Percentiles rank a stretch among this genome's conserved stretches.
Evolutionary conservation across 768 basidiomycete species (phyloP).

Genomic region (Daedaleopsis sinensis): DNA sequence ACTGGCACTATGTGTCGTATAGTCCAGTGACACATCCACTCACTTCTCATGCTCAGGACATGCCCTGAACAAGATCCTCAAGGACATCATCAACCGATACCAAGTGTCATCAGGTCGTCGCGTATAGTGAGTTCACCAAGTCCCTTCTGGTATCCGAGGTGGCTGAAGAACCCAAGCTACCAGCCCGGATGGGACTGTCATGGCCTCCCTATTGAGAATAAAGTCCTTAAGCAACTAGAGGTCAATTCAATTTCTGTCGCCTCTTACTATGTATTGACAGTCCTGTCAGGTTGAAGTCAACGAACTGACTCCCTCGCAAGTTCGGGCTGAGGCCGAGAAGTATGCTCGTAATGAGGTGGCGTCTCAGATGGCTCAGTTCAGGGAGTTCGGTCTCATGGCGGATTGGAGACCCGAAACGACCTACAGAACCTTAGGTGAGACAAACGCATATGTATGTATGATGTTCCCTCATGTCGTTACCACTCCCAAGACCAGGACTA

Average conservation of each 20-base stretch:
- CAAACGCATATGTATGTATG: not conserved
- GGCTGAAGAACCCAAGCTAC: constrained; percentile 55
- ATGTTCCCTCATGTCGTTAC: not conserved
- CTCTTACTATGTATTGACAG: not conserved
- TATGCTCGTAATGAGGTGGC: constrained; percentile 77
- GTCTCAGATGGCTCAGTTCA: constrained; percentile 79
- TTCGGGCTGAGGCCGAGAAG: constrained; percentile 70
- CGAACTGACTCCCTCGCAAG: constrained; percentile 34
- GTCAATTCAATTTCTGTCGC: constrained; percentile 41
- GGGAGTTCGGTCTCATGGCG: constrained; percentile 87
- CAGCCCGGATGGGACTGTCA: constrained; percentile 98
- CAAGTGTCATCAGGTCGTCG: constrained; percentile 75
- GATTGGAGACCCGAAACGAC: constrained; percentile 76
- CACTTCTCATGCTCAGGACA: constrained; percentile 60
- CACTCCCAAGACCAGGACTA: constrained; percentile 70
- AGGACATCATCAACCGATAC: constrained; percentile 94
- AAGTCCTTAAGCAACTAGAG: constrained; percentile 77
- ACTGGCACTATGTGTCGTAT: not conserved
- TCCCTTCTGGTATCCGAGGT: not conserved
- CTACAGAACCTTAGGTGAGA: constrained; percentile 84
- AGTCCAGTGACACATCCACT: not conserved
- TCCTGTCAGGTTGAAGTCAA: constrained; percentile 15
- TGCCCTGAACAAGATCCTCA: constrained; percentile 93
- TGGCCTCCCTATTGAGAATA: constrained; percentile 95
- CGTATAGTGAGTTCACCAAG: constrained; percentile 69